Conservation (phyloP, 73 alveolate species). For the Effrenium voratum region DNA sequence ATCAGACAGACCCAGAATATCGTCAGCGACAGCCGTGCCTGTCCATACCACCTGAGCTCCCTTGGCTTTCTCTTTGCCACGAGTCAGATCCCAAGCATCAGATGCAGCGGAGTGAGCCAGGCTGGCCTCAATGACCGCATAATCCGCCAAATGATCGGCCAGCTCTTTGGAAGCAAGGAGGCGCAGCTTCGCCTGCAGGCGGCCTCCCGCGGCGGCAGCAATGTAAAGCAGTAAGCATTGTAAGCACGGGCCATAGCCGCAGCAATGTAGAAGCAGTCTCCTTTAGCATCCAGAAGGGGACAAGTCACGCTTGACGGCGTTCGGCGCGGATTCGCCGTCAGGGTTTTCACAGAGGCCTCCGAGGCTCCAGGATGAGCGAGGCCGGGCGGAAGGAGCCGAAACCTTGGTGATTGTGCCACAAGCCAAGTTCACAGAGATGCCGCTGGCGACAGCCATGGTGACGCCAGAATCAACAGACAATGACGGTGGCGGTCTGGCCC, state of each 20-base stretch:
- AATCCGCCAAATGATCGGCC: neutral
- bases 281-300: neutral
- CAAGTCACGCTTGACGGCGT: neutral
- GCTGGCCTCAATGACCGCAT: neutral
- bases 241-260: neutral
- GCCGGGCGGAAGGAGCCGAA: neutral
- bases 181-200: conserved; percentile 7
- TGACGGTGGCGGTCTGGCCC: neutral
- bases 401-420: neutral
- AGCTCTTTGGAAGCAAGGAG: neutral
- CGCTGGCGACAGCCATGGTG: neutral
- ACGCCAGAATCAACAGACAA: no score
- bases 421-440: neutral
- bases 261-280: neutral
- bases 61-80: neutral
- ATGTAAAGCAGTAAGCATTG: neutral
- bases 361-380: no score
- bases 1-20: conserved; percentile 1
- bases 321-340: no score
- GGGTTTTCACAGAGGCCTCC: no score
- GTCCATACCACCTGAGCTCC: neutral
- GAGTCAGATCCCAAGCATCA: neutral
- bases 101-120: neutral
- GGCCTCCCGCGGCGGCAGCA: neutral
- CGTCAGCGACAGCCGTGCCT: neutral